A percentile compares a stretch with the other conserved stretches of the same genome.
These are phyloP conservation scores for Pseudohalonectria lignicola DNA, from an alignment of 2,329 filamentous ascomycete genomes.

Conservation along the genomic window DNA sequence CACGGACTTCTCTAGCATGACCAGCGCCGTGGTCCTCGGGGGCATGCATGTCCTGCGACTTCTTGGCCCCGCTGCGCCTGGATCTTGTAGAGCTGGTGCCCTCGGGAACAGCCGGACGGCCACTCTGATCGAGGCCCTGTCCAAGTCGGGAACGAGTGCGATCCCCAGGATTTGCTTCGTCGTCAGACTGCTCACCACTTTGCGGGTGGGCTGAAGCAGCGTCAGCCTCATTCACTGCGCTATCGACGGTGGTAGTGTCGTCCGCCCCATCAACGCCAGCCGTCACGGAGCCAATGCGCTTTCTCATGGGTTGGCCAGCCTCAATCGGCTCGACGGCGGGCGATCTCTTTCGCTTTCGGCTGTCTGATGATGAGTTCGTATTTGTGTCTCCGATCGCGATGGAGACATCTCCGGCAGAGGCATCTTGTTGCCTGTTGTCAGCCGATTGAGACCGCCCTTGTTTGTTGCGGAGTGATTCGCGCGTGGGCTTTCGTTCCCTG, in stretches of 20 bases:
- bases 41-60: too few relatives aligned
- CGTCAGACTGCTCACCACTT: conserved; percentile 18
- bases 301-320: conserved; percentile 36
- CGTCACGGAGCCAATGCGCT: conserved; percentile 39
- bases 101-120: conserved; percentile 12
- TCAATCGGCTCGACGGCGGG: conserved; percentile 31
- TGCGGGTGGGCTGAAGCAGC: conserved; percentile 12
- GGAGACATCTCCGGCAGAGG: conserved; percentile 4
- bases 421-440: conserved; percentile 6
- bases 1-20: too few relatives aligned
- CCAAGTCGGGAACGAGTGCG: too few relatives aligned
- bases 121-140: too few relatives aligned
- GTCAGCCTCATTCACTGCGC: conserved; percentile 11
- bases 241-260: conserved; percentile 22
- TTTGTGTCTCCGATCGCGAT: conserved; percentile 17
- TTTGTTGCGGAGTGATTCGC: neutral
- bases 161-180: conserved; percentile 14
- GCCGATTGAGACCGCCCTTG: conserved; percentile 16
- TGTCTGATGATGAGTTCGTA: conserved; percentile 19
- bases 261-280: conserved; percentile 24
- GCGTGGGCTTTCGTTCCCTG: neutral
- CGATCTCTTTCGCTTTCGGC: conserved; percentile 40
- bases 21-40: too few relatives aligned
- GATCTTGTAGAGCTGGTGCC: conserved; percentile 10
- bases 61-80: conserved; percentile 22